Conservation (phyloP, 495 filamentous ascomycete species). For the Annulohypoxylon nitens region DNA sequence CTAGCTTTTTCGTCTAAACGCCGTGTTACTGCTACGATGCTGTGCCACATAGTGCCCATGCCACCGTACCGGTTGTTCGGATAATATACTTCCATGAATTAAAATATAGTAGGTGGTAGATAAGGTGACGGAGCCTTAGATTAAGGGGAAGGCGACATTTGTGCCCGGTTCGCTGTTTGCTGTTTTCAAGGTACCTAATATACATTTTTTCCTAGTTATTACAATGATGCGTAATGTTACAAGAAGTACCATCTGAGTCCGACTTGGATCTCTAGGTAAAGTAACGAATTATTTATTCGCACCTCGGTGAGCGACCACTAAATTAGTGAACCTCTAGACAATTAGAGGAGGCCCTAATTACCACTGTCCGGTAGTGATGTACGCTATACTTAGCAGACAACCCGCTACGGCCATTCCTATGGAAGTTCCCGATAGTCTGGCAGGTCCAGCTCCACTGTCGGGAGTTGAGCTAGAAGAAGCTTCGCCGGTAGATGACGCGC, state of each 20-base stretch:
- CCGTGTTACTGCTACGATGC: background rate
- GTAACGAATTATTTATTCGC: background rate
- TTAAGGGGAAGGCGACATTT: background rate
- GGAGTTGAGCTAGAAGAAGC: constrained; percentile 7
- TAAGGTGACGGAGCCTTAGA: background rate
- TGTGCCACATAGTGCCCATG: background rate
- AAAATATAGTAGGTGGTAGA: background rate
- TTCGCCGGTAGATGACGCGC: constrained; percentile 1
- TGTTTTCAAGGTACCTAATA: background rate
- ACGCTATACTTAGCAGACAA: background rate
- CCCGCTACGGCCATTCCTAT: background rate
- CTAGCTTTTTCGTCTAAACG: background rate
- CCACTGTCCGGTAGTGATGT: background rate
- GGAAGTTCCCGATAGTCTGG: background rate
- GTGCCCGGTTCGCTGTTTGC: background rate
- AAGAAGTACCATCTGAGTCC: background rate
- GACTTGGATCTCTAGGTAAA: background rate
- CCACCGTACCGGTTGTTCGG: background rate
- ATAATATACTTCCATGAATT: background rate
- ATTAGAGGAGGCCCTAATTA: background rate
- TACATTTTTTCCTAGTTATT: constrained; percentile 3
- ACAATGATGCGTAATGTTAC: background rate
- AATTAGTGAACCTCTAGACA: background rate
- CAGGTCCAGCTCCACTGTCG: background rate
- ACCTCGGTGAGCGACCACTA: background rate